A percentile compares a stretch with the other conserved stretches of the same genome.
These are phyloP conservation scores for Ascochyta koolunga DNA, from an alignment of 2,329 filamentous ascomycete species.

Conservation along the genomic window DNA sequence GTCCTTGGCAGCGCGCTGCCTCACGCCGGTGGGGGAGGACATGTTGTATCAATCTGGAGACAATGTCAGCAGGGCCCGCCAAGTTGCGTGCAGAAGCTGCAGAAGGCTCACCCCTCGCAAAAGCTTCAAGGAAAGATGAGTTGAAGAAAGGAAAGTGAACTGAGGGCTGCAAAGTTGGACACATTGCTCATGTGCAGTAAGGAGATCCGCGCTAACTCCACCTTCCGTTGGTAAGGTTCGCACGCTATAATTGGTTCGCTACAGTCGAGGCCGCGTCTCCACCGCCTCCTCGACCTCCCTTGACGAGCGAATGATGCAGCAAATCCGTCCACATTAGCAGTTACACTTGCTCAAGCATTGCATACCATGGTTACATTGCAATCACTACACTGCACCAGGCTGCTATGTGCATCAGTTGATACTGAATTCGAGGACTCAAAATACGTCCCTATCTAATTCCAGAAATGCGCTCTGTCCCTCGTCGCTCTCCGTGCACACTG, in stretches of 20 bases:
- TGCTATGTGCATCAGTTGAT: too few relatives aligned
- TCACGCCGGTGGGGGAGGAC: conserved; percentile 47
- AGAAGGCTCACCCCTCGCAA: conserved; percentile 29
- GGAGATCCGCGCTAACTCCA: conserved; percentile 15
- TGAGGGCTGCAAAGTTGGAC: conserved; percentile 23
- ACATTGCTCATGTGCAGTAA: conserved; percentile 28
- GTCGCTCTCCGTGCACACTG: background rate
- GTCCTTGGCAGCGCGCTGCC: conserved; percentile 48
- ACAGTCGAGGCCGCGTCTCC: conserved; percentile 3
- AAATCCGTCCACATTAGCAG: background rate
- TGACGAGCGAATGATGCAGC: background rate
- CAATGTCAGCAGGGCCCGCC: conserved; percentile 20
- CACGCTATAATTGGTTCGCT: conserved; percentile 3
- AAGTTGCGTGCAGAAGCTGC: conserved; percentile 5
- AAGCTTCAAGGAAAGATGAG: conserved; percentile 15
- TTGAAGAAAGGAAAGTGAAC: conserved; percentile 23
- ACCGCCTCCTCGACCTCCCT: conserved; percentile 1
- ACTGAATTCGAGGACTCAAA: too few relatives aligned
- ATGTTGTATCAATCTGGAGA: conserved; percentile 42
- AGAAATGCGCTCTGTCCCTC: background rate
- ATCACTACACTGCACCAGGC: too few relatives aligned
- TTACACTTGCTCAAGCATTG: too few relatives aligned
- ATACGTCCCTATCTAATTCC: too few relatives aligned
- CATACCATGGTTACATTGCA: too few relatives aligned
- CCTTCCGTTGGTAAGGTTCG: conserved; percentile 7